These are phyloP conservation scores for Lactifluus volemus DNA, from an alignment of 768 basidiomycete genomes.

Conservation along the genomic window DNA sequence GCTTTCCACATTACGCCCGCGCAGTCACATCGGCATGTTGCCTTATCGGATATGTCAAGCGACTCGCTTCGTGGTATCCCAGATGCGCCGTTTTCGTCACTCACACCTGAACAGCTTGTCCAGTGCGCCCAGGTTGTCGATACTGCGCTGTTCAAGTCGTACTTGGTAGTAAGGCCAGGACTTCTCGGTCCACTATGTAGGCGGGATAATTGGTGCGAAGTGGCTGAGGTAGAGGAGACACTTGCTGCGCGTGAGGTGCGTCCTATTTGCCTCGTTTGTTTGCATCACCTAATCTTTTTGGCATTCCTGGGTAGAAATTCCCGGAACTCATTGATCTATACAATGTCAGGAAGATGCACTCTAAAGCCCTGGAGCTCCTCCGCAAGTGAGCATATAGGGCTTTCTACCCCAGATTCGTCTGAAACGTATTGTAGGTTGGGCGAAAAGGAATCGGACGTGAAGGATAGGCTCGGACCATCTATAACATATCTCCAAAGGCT, in stretches of 20 bases:
- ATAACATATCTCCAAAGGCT: constrained; percentile 88
- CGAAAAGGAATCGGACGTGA: constrained; percentile 63
- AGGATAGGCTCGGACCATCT: constrained; percentile 76
- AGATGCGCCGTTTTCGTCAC: constrained; percentile 55
- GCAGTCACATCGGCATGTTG: constrained; percentile 58
- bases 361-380: constrained; percentile 76
- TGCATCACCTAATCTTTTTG: neutral
- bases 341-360: constrained; percentile 92
- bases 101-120: constrained; percentile 79
- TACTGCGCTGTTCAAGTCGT: constrained; percentile 91
- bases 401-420: neutral
- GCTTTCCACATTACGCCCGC: constrained; percentile 58
- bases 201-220: constrained; percentile 95
- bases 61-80: constrained; percentile 75
- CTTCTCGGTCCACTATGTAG: constrained; percentile 84
- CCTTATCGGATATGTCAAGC: constrained; percentile 62
- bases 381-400: constrained; percentile 54
- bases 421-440: constrained; percentile 47
- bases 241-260: constrained; percentile 68
- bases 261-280: neutral
- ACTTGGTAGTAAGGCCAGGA: constrained; percentile 71
- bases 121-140: constrained; percentile 91
- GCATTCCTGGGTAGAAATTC: constrained; percentile 56
- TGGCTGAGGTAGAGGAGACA: constrained; percentile 85
- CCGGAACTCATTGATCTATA: constrained; percentile 87